Evolutionary conservation across 345 rosid species (phyloP), one percentile per base, ranked within the genome.

Genomic region (Stellera chamaejasme): DNA sequence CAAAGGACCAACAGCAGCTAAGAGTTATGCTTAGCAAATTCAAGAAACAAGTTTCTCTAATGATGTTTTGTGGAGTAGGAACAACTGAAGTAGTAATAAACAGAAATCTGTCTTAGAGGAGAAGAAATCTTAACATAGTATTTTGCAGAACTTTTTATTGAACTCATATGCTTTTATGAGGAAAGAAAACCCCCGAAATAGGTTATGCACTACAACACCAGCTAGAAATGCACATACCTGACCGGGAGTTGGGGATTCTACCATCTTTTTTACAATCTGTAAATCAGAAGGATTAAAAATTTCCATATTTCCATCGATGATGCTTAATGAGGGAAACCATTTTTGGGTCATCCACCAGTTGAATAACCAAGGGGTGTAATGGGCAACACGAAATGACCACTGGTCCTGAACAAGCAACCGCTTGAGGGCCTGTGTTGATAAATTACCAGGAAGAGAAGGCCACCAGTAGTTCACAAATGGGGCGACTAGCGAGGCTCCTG

Each of bases 271-370:
- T 43, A 70, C 5, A 25, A 77, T 58, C 57, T 62, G 80, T 27
- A 76, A 10, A 69, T 88, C 98, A 14, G 12, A 64, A 27, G 66
- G 75, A 61, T 79, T 55, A 46, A 72, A 74, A 52, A 77, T n/a
- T 0, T 72, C 71, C 43, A 10, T 54, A 56, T 75, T 75, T 25
- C 88, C 77, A 0, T 82, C 43, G 70, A 69, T 32, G 2, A 82
- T 54, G 59, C 83, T 80, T 48, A 79, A 66, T 1, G 90, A 62
- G 27, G 90, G 67, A 67, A 88, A 85, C 82, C 77, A 72, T 63
- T 92, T 92, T 64, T 88, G 95, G 23, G 81, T 71, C 82, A 92
- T 75, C 95, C 95, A 92, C 93, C 93, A 84, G 76, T 86, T 59
- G 53, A 88, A 68, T 26, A 92, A 43, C 90, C 95, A 88, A 10